phyloP scores from a whole-genome alignment of 495 filamentous ascomycete genomes.

The Letharia lupina region DNA sequence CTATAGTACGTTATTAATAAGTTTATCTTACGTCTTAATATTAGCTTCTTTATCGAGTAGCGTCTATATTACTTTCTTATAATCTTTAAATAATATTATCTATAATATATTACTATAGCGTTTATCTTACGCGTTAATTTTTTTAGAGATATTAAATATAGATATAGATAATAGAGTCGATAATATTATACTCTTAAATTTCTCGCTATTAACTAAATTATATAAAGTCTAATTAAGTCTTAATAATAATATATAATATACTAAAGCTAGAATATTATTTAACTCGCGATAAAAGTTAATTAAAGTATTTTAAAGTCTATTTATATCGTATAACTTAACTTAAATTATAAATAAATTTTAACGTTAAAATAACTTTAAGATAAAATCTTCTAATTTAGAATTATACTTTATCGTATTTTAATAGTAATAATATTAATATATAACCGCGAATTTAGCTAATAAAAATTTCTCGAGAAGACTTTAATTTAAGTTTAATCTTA shows the following conservation, averaged over 20 bases:
- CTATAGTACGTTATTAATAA: background rate
- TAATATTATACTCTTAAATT: background rate
- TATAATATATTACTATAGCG: background rate
- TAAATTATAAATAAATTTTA: slow-evolving; percentile 16
- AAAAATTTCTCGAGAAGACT: slow-evolving; percentile 22
- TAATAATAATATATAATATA: slow-evolving; percentile 25
- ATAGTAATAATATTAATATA: slow-evolving; percentile 28
- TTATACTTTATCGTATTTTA: background rate
- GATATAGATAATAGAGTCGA: background rate
- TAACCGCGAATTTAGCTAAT: slow-evolving; percentile 28
- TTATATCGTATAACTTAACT: slow-evolving; percentile 16
- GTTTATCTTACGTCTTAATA: background rate
- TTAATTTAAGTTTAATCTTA: slow-evolving; percentile 5
- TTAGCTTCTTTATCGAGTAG: background rate
- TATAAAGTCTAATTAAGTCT: slow-evolving; percentile 22
- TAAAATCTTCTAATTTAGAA: slow-evolving; percentile 2
- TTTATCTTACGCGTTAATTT: slow-evolving; percentile 2
- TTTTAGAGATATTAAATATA: background rate
- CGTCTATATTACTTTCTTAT: background rate
- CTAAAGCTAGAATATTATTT: slow-evolving; percentile 11
- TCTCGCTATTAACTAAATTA: background rate
- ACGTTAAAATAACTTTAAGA: slow-evolving; percentile 16
- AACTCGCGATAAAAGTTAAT: background rate
- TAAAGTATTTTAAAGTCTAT: background rate
- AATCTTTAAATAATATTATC: background rate